These are phyloP conservation scores for Ceratobasidium sp. DNA, from an alignment of 1,284 basidiomycete genomes.

Conservation along the genomic window DNA sequence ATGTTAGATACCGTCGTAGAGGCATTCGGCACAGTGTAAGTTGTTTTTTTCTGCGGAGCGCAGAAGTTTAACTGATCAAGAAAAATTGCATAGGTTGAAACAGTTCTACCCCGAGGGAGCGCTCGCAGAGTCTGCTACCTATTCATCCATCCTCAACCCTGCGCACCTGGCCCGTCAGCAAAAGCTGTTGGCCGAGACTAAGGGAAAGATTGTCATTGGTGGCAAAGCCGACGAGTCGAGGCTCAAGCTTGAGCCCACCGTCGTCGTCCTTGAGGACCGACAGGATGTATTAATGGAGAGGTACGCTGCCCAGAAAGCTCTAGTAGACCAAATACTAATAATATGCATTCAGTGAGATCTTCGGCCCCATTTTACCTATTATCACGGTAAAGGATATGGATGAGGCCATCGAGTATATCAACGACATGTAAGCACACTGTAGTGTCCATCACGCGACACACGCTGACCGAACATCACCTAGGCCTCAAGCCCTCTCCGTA, in stretches of 20 bases:
- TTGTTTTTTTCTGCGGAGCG: neutral
- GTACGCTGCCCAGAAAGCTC: slow-evolving; percentile 4
- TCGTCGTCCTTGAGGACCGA: slow-evolving; percentile 32
- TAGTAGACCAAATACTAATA: neutral
- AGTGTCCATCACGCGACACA: neutral
- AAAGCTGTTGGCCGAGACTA: slow-evolving; percentile 37
- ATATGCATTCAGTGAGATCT: slow-evolving; percentile 34
- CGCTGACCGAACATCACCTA: neutral
- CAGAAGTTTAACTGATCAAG: neutral
- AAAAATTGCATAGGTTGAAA: slow-evolving; percentile 5
- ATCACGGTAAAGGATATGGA: slow-evolving; percentile 40
- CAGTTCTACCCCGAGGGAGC: slow-evolving; percentile 31
- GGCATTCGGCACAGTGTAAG: slow-evolving; percentile 33
- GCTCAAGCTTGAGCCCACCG: slow-evolving; percentile 39
- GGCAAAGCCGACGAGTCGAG: slow-evolving; percentile 36
- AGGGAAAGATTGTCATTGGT: slow-evolving; percentile 39
- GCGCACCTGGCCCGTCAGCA: slow-evolving; percentile 35
- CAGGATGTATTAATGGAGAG: slow-evolving; percentile 40
- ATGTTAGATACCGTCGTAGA: slow-evolving; percentile 36
- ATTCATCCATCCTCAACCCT: slow-evolving; percentile 35
- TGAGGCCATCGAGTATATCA: slow-evolving; percentile 40
- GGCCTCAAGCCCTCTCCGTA: slow-evolving; percentile 37
- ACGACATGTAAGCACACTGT: slow-evolving; percentile 21
- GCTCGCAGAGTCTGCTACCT: slow-evolving; percentile 27
- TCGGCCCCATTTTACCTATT: slow-evolving; percentile 40